Evolutionary conservation across 192 early-diverging fungal genomes (phyloP).

Genomic region (Geranomyces variabilis): DNA sequence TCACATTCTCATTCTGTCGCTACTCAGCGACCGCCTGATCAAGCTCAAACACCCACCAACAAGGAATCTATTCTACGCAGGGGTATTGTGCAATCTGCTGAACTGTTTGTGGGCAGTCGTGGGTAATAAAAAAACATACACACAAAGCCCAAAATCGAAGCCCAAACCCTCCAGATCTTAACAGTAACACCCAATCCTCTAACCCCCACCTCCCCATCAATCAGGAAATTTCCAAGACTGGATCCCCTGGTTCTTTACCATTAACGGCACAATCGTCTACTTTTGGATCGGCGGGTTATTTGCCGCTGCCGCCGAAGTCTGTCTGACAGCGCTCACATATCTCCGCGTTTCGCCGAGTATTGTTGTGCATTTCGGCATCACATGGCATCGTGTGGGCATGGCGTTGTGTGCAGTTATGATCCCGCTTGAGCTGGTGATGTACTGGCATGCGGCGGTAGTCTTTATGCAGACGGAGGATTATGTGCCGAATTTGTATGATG

Average conservation of each 20-base stretch:
- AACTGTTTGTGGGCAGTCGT: not conserved
- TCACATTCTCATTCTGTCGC: not conserved
- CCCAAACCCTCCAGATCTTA: not conserved
- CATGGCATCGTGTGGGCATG: not conserved
- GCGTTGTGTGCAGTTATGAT: not conserved
- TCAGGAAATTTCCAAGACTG: not conserved
- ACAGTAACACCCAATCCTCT: not conserved
- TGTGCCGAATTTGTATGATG: not conserved
- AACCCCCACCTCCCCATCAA: not conserved
- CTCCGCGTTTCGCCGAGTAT: not conserved
- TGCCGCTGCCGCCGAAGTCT: not conserved
- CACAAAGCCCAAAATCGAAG: not conserved
- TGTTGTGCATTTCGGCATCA: not conserved
- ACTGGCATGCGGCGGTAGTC: not conserved
- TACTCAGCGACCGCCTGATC: not conserved
- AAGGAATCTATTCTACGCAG: not conserved
- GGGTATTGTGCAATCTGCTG: not conserved
- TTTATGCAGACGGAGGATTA: not conserved
- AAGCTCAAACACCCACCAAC: not conserved
- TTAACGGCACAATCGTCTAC: conserved; percentile 4
- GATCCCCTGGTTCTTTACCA: conserved; percentile 1
- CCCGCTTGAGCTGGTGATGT: not conserved
- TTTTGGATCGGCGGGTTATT: conserved; percentile 9
- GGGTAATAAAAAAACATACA: not conserved
- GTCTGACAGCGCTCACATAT: not conserved